A percentile compares a stretch with the other conserved stretches of the same genome.
These are phyloP conservation scores for Pisolithus tinctorius DNA, from an alignment of 768 basidiomycete species.

Conservation along the genomic window DNA sequence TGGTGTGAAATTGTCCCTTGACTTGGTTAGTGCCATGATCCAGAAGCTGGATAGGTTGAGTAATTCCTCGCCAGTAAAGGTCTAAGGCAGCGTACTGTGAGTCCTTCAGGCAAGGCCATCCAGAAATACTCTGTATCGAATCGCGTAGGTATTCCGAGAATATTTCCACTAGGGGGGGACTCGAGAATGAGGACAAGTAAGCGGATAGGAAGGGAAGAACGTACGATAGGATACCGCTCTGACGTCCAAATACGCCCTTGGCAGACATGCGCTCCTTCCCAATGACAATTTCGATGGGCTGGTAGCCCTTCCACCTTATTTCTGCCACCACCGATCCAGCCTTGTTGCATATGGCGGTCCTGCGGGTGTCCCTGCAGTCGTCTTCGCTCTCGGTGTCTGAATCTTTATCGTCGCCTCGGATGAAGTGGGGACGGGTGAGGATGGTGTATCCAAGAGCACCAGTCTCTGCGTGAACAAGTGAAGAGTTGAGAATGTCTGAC, in stretches of 20 bases:
- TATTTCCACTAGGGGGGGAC: conserved; percentile 38
- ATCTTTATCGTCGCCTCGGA: conserved; percentile 19
- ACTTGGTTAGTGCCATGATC: conserved; percentile 45
- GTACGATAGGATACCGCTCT: conserved; percentile 49
- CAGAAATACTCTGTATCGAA: conserved; percentile 57
- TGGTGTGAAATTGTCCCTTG: conserved; percentile 47
- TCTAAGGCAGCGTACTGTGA: conserved; percentile 35
- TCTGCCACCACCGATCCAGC: conserved; percentile 37
- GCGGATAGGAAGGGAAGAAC: conserved; percentile 11
- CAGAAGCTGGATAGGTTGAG: conserved; percentile 33
- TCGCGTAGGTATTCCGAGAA: conserved; percentile 54
- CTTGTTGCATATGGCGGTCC: conserved; percentile 39
- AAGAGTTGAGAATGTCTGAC: conserved; percentile 50
- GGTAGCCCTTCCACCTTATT: conserved; percentile 47
- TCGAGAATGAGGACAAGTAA: background rate
- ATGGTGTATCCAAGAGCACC: conserved; percentile 44
- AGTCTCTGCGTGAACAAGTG: conserved; percentile 48
- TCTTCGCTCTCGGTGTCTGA: conserved; percentile 24
- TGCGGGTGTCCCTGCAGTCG: conserved; percentile 25
- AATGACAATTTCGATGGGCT: conserved; percentile 44
- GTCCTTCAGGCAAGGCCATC: conserved; percentile 48
- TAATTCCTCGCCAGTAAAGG: background rate
- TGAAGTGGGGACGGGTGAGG: conserved; percentile 33
- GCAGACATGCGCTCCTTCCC: conserved; percentile 44
- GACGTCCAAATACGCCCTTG: conserved; percentile 51